Evolutionary conservation across 495 filamentous ascomycete genomes (phyloP).

Genomic region (Trichoderma gamsii): DNA sequence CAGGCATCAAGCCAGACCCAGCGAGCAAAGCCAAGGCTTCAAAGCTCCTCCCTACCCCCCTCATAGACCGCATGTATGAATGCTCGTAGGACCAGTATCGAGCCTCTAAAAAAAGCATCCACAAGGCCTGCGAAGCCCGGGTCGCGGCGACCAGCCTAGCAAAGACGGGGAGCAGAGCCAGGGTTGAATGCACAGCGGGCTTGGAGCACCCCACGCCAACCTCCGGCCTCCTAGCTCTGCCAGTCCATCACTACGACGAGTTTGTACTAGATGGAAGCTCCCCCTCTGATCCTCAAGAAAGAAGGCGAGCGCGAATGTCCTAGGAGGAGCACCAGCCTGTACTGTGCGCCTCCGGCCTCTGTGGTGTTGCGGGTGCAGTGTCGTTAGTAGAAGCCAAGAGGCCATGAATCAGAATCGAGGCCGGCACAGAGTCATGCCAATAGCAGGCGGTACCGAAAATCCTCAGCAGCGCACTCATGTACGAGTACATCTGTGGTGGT

Average conservation of each 20-base stretch:
- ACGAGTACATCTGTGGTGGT: not conserved
- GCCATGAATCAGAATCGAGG: not conserved
- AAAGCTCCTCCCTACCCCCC: not conserved
- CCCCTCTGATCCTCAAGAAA: not conserved
- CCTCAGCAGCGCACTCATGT: not conserved
- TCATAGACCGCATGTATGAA: not conserved
- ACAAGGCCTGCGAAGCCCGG: not conserved
- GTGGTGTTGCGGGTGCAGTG: not conserved
- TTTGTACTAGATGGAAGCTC: constrained; percentile 1
- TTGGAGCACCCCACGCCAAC: constrained; percentile 13
- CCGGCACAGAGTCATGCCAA: not conserved
- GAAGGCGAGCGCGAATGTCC: not conserved
- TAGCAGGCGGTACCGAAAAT: not conserved
- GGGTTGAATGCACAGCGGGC: not conserved
- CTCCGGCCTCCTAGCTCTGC: constrained; percentile 2
- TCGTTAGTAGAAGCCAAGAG: not conserved
- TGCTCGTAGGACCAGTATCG: not conserved
- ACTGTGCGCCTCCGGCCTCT: not conserved
- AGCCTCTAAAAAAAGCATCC: not conserved
- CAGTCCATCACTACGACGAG: not conserved
- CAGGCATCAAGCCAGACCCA: constrained; percentile 3
- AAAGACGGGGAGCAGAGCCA: constrained; percentile 10
- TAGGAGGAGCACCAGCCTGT: not conserved
- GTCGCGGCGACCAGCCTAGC: constrained; percentile 8
- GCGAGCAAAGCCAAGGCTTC: constrained; percentile 6